Conservation (phyloP, 2,329 filamentous ascomycete species). For the Fusarium staphyleae region DNA sequence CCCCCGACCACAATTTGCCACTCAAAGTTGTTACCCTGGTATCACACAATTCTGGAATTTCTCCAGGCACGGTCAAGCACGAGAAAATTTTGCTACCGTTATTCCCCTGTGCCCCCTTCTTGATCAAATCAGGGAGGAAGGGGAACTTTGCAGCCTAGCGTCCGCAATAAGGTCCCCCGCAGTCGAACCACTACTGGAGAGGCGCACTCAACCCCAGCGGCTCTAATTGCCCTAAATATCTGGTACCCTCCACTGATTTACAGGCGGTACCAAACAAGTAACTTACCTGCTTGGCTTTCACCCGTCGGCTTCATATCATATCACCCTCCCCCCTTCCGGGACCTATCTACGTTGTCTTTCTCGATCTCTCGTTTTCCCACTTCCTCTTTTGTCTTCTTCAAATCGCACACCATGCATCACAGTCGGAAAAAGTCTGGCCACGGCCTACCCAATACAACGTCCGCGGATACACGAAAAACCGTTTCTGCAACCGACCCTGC, state of each 20-base stretch:
- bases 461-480: slow-evolving; percentile 62
- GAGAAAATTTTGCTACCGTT: slow-evolving; percentile 34
- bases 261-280: slow-evolving; percentile 33
- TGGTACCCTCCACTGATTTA: slow-evolving; percentile 31
- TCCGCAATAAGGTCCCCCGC: slow-evolving; percentile 37
- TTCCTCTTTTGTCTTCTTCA: slow-evolving; percentile 8
- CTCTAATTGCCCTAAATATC: slow-evolving; percentile 32
- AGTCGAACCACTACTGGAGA: slow-evolving; percentile 40
- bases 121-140: slow-evolving; percentile 37
- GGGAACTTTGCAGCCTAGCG: slow-evolving; percentile 33
- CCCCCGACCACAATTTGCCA: slow-evolving; percentile 40
- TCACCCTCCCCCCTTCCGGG: slow-evolving; percentile 18
- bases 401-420: slow-evolving; percentile 58
- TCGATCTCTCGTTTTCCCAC: slow-evolving; percentile 14
- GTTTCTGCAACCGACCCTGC: slow-evolving; percentile 55
- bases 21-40: slow-evolving; percentile 35
- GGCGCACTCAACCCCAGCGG: slow-evolving; percentile 19
- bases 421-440: slow-evolving; percentile 64
- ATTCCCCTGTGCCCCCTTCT: slow-evolving; percentile 22
- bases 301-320: slow-evolving; percentile 37
- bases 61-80: slow-evolving; percentile 34
- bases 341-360: slow-evolving; percentile 27
- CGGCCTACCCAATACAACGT: slow-evolving; percentile 58
- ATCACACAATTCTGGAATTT: slow-evolving; percentile 40
- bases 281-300: slow-evolving; percentile 29